Percentiles rank a stretch among this genome's conserved stretches.
Conservation (phyloP, 768 basidiomycete species). For the Amanita thiersii region DNA sequence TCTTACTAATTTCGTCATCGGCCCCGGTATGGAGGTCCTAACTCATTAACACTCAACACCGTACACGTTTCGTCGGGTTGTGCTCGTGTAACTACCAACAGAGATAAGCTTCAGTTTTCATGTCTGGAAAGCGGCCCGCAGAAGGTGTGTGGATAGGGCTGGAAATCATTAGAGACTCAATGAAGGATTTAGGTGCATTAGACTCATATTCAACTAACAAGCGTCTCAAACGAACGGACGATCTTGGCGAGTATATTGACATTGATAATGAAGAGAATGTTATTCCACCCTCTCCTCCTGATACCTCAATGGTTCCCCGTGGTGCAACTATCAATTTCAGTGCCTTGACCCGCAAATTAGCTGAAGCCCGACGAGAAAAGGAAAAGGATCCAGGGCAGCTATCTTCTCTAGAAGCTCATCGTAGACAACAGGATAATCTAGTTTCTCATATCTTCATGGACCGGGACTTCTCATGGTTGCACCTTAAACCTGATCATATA, state of each 20-base stretch:
- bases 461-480: slow-evolving; percentile 81
- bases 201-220: slow-evolving; percentile 18
- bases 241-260: slow-evolving; percentile 51
- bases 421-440: slow-evolving; percentile 65
- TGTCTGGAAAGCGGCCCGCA: slow-evolving; percentile 30
- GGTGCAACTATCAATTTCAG: slow-evolving; percentile 83
- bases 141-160: slow-evolving; percentile 23
- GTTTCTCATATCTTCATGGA: slow-evolving; percentile 80
- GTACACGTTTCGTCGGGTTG: too few relatives aligned
- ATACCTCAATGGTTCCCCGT: slow-evolving; percentile 50
- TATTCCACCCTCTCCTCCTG: slow-evolving; percentile 46
- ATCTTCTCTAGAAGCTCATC: slow-evolving; percentile 53
- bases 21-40: background rate
- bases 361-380: slow-evolving; percentile 46
- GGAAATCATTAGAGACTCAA: too few relatives aligned
- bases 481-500: slow-evolving; percentile 84
- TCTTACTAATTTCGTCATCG: slow-evolving; percentile 4
- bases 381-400: slow-evolving; percentile 36
- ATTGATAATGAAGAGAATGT: slow-evolving; percentile 52
- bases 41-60: background rate
- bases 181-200: background rate
- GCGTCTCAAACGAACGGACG: slow-evolving; percentile 35
- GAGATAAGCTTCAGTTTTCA: slow-evolving; percentile 10
- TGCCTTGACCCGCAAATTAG: slow-evolving; percentile 73
- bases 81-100: background rate